Conservation (phyloP, 768 basidiomycete species). For the Rhizopogon vinicolor region DNA sequence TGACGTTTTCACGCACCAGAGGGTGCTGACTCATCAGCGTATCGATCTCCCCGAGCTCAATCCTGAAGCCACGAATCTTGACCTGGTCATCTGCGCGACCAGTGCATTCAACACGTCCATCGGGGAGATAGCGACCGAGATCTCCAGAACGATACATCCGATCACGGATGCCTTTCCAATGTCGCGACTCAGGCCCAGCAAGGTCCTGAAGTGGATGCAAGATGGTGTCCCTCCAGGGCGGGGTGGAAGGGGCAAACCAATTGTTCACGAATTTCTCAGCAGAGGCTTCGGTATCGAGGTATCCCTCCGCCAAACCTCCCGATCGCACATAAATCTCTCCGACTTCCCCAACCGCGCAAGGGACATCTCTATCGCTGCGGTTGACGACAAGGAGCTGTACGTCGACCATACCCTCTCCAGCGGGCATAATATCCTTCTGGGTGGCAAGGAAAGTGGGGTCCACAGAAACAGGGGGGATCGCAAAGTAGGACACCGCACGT, state of each 20-base stretch:
- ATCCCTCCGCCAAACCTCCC: constrained; percentile 95
- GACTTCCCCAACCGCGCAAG: constrained; percentile 93
- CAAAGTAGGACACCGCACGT: constrained; percentile 96
- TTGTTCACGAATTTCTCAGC: constrained; percentile 91
- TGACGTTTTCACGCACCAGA: constrained; percentile 97
- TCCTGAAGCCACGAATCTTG: constrained; percentile 98
- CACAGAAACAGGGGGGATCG: constrained; percentile 76
- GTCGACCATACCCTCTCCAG: constrained; percentile 95
- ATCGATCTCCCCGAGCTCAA: constrained; percentile 97
- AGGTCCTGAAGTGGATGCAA: constrained; percentile 49
- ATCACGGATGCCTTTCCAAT: constrained; percentile 96
- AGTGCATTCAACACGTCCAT: constrained; percentile 93
- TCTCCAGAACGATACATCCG: constrained; percentile 98
- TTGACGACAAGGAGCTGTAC: constrained; percentile 98
- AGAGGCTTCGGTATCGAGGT: constrained; percentile 79
- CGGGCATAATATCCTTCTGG: constrained; percentile 97
- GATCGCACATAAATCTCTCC: constrained; percentile 99
- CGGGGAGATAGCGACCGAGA: constrained; percentile 88
- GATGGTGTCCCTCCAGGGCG: constrained; percentile 67
- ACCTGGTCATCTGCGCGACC: constrained; percentile 98
- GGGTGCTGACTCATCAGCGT: constrained; percentile 92
- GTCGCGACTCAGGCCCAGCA: constrained; percentile 66
- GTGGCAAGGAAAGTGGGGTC: constrained; percentile 90
- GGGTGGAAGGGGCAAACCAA: constrained; percentile 67
- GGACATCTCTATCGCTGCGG: constrained; percentile 74